Base-by-base conservation (phyloP, 331 rosid genomes). In the Pyrus hybrid region DNA sequence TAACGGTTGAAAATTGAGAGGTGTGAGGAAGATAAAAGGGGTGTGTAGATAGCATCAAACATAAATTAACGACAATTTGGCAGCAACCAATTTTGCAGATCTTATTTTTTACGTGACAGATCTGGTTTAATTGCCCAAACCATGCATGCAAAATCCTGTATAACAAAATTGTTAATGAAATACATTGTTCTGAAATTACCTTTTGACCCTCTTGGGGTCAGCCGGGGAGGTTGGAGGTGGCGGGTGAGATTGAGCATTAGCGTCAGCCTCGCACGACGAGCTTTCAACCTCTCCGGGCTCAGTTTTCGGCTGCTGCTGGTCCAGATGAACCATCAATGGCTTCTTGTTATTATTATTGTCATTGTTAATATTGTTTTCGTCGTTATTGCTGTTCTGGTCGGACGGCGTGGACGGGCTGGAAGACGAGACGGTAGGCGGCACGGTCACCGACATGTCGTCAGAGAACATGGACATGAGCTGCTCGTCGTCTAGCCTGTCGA, bases 121-220 rank as follows among this genome's bases (percentile, higher is more conserved):
- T 41, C 45, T 41, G 45, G 45, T 25, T 23, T 51, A 1, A 51
- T 56, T 13, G 33, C 16, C 4, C 25, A 21, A 71, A 33, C 18
- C 67, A 13, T 35, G 51, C 77, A 73, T 45, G 80, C 58, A 70
- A 6, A 30, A 54, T 13, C 33, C 7, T 10, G 41, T 11, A 13
- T 11, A 13, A 1, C 18, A 35, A 2, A 63, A 63, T 17, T 51
- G 57, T 51, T 17, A 60, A 60, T 22, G 4, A 22, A 60, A 13
- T 25, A 23, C 65, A 25, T 63, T 32, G 47, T 64, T 17, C 18
- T 2, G 30, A 3, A 26, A 51, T 76, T 87, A 94, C 99, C 99
- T 90, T 80, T 94, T 94, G 67, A 94, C 97, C 89, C 97, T 86
- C 75, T 94, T 94, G 47, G 97, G 97, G 76, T 94, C 99, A 56